A percentile compares a stretch with the other conserved stretches of the same genome.
Conservation (phyloP, 148 eudicot genomes). For the Rhododendron ferrugineum region DNA sequence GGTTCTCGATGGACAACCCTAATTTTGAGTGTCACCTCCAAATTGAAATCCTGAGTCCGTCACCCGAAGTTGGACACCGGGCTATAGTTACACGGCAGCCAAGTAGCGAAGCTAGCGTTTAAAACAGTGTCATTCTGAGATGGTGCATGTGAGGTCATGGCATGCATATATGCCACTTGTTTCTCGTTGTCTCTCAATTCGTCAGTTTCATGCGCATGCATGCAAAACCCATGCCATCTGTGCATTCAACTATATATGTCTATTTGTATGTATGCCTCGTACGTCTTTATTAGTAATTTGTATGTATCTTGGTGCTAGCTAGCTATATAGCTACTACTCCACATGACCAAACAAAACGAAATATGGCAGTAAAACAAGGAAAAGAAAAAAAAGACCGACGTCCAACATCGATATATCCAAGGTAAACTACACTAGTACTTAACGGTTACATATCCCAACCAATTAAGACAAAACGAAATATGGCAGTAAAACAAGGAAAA, state of each 20-base stretch:
- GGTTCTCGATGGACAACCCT: too few species aligned
- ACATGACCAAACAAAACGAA: not conserved
- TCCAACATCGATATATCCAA: not conserved
- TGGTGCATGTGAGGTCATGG: not conserved
- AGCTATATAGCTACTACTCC: not conserved
- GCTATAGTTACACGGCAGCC: not conserved
- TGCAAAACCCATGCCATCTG: not conserved
- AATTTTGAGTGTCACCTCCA: too few species aligned
- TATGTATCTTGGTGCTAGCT: not conserved
- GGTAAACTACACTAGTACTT: not conserved
- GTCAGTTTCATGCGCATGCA: not conserved
- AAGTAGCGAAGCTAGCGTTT: not conserved
- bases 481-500: not conserved
- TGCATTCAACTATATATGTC: not conserved
- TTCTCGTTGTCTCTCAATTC: slow-evolving; percentile 17
- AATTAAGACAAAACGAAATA: not conserved
- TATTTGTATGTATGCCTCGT: not conserved
- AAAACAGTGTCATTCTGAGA: not conserved
- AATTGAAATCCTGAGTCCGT: too few species aligned
- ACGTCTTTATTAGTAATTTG: not conserved
- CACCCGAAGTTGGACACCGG: too few species aligned
- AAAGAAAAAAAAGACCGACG: not conserved
- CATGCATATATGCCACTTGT: slow-evolving; percentile 57
- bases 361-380: not conserved
- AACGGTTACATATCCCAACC: not conserved